These are phyloP conservation scores for Excoecaria cochinchinensis DNA, from an alignment of 345 rosid genomes.

Conservation along the genomic window DNA sequence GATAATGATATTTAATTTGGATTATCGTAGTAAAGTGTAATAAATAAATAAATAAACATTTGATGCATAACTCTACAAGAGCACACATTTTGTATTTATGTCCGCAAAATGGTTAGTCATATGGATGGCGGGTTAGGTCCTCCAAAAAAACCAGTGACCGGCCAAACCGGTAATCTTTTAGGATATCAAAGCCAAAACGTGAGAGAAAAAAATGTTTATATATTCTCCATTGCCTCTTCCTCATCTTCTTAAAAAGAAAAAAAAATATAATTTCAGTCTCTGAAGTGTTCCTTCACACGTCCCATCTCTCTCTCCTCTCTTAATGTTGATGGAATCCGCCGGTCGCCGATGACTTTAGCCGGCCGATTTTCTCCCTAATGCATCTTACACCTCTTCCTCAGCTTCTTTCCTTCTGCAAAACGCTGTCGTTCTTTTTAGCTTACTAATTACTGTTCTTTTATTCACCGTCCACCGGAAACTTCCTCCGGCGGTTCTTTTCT, in stretches of 20 bases:
- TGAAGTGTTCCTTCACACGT: slow-evolving; percentile 46
- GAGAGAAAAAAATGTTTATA: slow-evolving; percentile 40
- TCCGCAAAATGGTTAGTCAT: too few species aligned
- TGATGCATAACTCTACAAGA: too few species aligned
- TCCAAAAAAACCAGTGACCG: slow-evolving; percentile 19
- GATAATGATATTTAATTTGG: too few species aligned
- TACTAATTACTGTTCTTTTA: not conserved
- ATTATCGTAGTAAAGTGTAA: too few species aligned
- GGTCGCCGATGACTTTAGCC: slow-evolving; percentile 27
- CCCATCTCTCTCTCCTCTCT: slow-evolving; percentile 21
- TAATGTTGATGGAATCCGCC: not conserved
- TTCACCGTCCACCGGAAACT: slow-evolving; percentile 11
- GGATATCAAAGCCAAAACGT: not conserved
- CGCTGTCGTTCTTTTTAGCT: slow-evolving; percentile 17
- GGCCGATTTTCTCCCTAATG: slow-evolving; percentile 3
- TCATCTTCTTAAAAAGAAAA: not conserved
- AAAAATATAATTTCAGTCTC: slow-evolving; percentile 1
- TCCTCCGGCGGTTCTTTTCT: not conserved
- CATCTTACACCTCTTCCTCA: not conserved
- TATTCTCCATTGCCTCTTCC: slow-evolving; percentile 32
- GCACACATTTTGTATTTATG: too few species aligned
- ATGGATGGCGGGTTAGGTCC: too few species aligned
- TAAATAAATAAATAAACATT: too few species aligned
- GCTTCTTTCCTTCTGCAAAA: not conserved
- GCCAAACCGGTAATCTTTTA: slow-evolving; percentile 22